Conservation (phyloP, 78 protist genomes). For the Dictyostelium intermedium region DNA sequence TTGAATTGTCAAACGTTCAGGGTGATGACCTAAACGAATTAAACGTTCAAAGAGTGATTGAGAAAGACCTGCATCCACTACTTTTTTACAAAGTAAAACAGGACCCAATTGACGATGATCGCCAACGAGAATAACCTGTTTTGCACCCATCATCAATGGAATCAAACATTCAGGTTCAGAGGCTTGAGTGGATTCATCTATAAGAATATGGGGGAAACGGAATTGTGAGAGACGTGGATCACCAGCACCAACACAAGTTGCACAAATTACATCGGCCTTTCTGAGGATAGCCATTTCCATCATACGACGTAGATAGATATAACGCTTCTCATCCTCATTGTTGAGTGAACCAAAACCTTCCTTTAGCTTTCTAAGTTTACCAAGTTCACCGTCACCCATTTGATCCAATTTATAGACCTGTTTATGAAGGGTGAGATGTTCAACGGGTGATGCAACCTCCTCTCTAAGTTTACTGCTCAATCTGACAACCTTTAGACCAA, state of each 20-base stretch:
- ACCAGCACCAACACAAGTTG: constrained; percentile 99
- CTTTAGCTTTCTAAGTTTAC: constrained; percentile 91
- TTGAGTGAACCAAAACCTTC: constrained; percentile 86
- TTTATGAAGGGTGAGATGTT: constrained; percentile 96
- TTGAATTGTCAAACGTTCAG: constrained; percentile 98
- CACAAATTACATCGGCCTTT: constrained; percentile 98
- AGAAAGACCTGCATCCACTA: constrained; percentile 97
- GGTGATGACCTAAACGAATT: constrained; percentile 93
- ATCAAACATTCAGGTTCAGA: constrained; percentile 99
- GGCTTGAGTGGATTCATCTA: constrained; percentile 99
- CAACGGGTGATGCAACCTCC: constrained; percentile 91
- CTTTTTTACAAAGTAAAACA: constrained; percentile 98
- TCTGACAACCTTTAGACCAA: constrained; percentile 98
- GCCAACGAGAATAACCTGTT: constrained; percentile 96
- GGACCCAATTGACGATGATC: constrained; percentile 97
- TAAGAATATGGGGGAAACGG: constrained; percentile 94
- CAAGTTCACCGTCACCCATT: constrained; percentile 83
- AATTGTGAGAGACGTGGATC: constrained; percentile 95
- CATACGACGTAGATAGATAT: constrained; percentile 18
- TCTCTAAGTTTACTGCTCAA: constrained; percentile 98
- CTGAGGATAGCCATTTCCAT: constrained; percentile 93
- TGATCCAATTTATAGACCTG: constrained; percentile 88
- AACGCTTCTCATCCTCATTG: constrained; percentile 83
- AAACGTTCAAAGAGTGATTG: constrained; percentile 98
- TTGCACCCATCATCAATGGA: constrained; percentile 97